Percentiles rank a stretch among this genome's conserved stretches.
Evolutionary conservation across 805 yeast genomes (phyloP).

Genomic region (Ogataea wickerhamii): DNA sequence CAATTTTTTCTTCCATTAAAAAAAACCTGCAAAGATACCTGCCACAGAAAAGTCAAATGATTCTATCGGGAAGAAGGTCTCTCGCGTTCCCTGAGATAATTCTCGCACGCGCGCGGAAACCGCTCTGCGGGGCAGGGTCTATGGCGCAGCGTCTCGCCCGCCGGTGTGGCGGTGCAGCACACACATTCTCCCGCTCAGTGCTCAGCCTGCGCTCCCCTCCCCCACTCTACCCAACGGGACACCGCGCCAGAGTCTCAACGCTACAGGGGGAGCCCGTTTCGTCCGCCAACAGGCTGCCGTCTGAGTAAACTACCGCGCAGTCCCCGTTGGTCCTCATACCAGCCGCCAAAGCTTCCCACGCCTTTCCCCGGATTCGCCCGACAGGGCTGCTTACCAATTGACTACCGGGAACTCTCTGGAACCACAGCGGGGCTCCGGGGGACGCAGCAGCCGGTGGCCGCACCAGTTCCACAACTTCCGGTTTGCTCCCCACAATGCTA

Average conservation of each 20-base stretch:
- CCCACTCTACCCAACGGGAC: conserved; percentile 8
- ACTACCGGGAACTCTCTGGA: conserved; percentile 17
- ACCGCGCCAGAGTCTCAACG: conserved; percentile 12
- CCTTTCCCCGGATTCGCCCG: conserved; percentile 31
- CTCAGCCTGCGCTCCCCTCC: no score
- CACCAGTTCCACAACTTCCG: conserved; percentile 46
- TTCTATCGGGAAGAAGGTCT: no score
- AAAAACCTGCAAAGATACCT: not conserved
- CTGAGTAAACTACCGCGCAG: conserved; percentile 30
- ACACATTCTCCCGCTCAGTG: no score
- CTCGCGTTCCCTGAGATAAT: no score
- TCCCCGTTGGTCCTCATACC: conserved; percentile 30
- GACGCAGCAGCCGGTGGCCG: conserved; percentile 38
- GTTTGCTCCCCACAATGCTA: conserved; percentile 8
- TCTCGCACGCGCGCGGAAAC: no score
- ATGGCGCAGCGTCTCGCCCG: conserved; percentile 3
- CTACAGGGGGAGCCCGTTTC: conserved; percentile 12
- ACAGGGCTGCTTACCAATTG: conserved; percentile 28
- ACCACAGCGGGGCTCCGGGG: conserved; percentile 37
- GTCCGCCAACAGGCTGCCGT: conserved; percentile 5
- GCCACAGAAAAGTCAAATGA: not conserved
- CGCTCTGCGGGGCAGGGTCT: not conserved
- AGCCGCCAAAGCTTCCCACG: conserved; percentile 34
- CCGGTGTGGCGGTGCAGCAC: no score
- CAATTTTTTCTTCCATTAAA: not conserved